phyloP scores from a whole-genome alignment of 2,329 filamentous ascomycete genomes.

The Capronia epimyces region DNA sequence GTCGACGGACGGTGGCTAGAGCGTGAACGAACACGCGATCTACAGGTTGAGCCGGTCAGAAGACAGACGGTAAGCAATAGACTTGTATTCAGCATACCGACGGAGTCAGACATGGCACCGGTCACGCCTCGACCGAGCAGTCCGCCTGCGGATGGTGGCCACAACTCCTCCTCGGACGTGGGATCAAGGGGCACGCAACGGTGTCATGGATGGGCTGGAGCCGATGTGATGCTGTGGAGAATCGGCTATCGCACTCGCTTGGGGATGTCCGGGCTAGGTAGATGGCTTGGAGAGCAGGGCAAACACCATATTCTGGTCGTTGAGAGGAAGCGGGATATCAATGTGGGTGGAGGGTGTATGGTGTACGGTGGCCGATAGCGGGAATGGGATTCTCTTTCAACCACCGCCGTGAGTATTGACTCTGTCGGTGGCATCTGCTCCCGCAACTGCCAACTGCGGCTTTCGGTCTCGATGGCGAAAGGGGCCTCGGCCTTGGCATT shows the following conservation, averaged over 20 bases:
- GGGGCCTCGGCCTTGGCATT: constrained; percentile 6
- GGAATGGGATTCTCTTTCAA: too few relatives aligned
- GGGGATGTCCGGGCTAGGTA: background rate
- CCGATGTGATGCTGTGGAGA: constrained; percentile 12
- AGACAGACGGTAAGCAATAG: background rate
- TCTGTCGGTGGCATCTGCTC: too few relatives aligned
- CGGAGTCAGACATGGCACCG: constrained; percentile 37
- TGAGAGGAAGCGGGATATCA: background rate
- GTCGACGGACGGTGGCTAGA: constrained; percentile 96
- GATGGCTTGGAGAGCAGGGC: background rate
- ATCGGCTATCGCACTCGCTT: constrained; percentile 8
- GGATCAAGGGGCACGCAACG: constrained; percentile 4
- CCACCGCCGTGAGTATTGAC: too few relatives aligned
- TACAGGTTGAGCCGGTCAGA: constrained; percentile 37
- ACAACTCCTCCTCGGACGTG: constrained; percentile 4
- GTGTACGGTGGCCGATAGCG: background rate
- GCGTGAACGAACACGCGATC: constrained; percentile 99
- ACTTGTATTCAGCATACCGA: constrained; percentile 35
- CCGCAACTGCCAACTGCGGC: too few relatives aligned
- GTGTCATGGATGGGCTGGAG: constrained; percentile 14
- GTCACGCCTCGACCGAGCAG: constrained; percentile 1
- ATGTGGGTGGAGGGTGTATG: background rate
- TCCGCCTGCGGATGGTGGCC: background rate
- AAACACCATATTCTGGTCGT: background rate
- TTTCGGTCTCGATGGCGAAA: background rate